Percentiles rank a stretch among this genome's conserved stretches.
These are phyloP conservation scores for Penicillium vulpinum DNA, from an alignment of 2,329 filamentous ascomycete genomes.

Conservation along the genomic window DNA sequence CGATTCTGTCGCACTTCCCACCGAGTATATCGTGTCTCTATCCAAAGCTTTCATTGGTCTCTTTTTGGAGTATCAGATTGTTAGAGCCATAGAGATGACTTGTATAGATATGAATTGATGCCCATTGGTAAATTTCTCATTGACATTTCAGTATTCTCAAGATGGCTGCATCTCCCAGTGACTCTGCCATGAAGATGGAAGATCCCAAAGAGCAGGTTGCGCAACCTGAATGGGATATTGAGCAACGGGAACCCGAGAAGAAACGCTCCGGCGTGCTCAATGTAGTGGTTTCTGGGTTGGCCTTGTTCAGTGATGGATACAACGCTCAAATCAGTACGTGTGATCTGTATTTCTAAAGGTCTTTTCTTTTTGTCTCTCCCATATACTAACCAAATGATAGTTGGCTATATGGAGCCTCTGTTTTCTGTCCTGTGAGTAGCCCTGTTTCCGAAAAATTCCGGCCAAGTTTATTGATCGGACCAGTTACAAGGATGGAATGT, in stretches of 20 bases:
- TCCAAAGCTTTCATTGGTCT: background rate
- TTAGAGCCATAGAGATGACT: background rate
- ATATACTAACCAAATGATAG: constrained; percentile 11
- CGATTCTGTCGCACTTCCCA: background rate
- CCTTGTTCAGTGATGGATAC: constrained; percentile 42
- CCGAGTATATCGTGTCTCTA: background rate
- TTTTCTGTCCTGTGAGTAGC: constrained; percentile 31
- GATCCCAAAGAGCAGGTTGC: background rate
- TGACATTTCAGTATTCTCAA: background rate
- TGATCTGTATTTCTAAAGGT: background rate
- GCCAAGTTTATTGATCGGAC: background rate
- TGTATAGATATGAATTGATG: background rate
- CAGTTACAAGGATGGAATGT: constrained; percentile 35
- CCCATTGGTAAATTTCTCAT: background rate
- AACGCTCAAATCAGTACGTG: constrained; percentile 38
- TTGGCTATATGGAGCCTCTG: constrained; percentile 40
- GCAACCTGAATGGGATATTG: constrained; percentile 1
- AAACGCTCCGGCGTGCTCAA: constrained; percentile 33
- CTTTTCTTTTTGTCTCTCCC: background rate
- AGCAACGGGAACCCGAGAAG: constrained; percentile 5
- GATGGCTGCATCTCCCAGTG: constrained; percentile 9
- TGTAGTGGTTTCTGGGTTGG: constrained; percentile 39
- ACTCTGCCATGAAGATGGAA: constrained; percentile 15
- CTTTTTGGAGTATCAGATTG: background rate
- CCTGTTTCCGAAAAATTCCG: background rate